Percentiles rank a stretch among this genome's conserved stretches.
Conservation (phyloP, 1,139 yeast genomes). For the Blastobotrys ciferrii region DNA sequence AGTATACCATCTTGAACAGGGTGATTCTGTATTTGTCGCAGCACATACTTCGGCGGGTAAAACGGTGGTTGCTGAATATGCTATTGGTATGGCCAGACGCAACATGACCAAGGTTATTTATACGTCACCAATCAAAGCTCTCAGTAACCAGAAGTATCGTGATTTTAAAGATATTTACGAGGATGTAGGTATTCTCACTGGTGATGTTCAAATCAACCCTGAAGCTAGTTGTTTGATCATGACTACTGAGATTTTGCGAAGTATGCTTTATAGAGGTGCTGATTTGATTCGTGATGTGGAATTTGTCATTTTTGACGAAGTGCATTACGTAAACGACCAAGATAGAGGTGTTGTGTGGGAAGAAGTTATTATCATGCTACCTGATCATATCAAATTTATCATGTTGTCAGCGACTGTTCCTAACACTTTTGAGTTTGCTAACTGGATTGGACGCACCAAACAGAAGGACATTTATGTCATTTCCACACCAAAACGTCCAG, state of each 20-base stretch:
- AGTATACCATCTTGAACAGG: constrained; percentile 91
- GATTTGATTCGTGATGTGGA: constrained; percentile 96
- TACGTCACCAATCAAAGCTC: constrained; percentile 90
- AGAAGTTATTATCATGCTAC: constrained; percentile 93
- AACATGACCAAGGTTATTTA: constrained; percentile 90
- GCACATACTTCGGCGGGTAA: constrained; percentile 97
- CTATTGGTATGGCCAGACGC: constrained; percentile 87
- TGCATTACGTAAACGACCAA: constrained; percentile 93
- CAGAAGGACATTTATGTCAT: constrained; percentile 94
- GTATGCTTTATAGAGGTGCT: constrained; percentile 95
- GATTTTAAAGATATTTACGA: constrained; percentile 81
- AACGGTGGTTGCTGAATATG: constrained; percentile 91
- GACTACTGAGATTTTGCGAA: constrained; percentile 95
- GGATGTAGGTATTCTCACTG: constrained; percentile 95
- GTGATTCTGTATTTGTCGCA: constrained; percentile 96
- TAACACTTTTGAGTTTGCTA: constrained; percentile 94
- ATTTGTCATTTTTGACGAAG: constrained; percentile 96
- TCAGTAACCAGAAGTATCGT: constrained; percentile 90
- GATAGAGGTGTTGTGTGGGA: constrained; percentile 99
- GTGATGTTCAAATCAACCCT: constrained; percentile 96
- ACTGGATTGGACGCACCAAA: constrained; percentile 97
- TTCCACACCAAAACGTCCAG: constrained; percentile 93
- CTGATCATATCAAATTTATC: constrained; percentile 90
- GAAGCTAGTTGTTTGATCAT: constrained; percentile 94
- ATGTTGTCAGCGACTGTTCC: constrained; percentile 95